phyloP scores from a whole-genome alignment of 2,329 filamentous ascomycete genomes.

The Trichoderma sp. region DNA sequence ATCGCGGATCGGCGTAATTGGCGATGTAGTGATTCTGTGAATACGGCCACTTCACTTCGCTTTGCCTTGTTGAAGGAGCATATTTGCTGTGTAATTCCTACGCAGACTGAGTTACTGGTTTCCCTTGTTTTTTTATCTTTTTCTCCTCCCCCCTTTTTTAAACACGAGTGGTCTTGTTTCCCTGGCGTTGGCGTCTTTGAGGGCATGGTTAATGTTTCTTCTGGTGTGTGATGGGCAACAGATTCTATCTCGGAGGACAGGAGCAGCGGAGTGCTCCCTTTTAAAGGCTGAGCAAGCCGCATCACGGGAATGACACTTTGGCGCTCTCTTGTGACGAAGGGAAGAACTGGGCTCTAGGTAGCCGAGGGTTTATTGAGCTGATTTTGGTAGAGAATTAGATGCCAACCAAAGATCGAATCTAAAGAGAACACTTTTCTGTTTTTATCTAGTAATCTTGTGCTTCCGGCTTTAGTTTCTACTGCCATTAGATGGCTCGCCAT shows the following conservation, averaged over 20 bases:
- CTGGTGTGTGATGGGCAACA: slow-evolving; percentile 13
- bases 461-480: not conserved
- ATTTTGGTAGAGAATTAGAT: slow-evolving; percentile 30
- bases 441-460: not conserved
- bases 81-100: not conserved
- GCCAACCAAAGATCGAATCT: slow-evolving; percentile 25
- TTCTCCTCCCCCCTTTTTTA: not conserved
- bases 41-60: not conserved
- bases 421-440: slow-evolving; percentile 18
- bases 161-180: slow-evolving; percentile 35
- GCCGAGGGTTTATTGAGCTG: slow-evolving; percentile 11
- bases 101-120: not conserved
- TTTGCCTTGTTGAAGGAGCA: slow-evolving; percentile 5
- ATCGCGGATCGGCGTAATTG: not conserved
- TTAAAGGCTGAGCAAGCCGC: not conserved
- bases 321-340: slow-evolving; percentile 1
- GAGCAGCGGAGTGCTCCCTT: slow-evolving; percentile 11
- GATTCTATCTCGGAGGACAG: not conserved
- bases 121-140: too few relatives aligned
- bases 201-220: slow-evolving; percentile 14
- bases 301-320: not conserved
- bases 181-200: slow-evolving; percentile 41
- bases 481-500: not conserved
- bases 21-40: slow-evolving; percentile 1
- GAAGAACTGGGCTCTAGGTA: slow-evolving; percentile 3